phyloP scores from a whole-genome alignment of 2,329 filamentous ascomycete genomes.

The Ascochyta viciae-villosae region DNA sequence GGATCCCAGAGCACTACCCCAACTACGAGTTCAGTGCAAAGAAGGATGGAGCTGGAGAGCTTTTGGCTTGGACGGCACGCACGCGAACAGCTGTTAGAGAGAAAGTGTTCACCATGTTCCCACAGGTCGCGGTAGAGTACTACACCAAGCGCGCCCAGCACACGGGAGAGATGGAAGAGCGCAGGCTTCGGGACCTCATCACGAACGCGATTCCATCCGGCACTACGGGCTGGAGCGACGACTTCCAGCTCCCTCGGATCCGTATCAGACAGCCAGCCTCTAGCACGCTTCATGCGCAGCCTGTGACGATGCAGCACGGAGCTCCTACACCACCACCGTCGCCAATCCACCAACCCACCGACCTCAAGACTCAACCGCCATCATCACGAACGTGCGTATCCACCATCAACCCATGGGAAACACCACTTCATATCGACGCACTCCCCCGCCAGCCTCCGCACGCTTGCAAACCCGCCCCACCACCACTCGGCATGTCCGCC shows the following conservation, averaged over 20 bases:
- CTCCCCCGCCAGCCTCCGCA: conserved; percentile 24
- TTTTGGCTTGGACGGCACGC: conserved; percentile 28
- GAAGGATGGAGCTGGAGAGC: neutral
- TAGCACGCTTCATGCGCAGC: conserved; percentile 3
- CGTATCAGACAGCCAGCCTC: neutral
- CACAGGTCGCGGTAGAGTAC: conserved; percentile 22
- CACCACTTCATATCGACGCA: conserved; percentile 18
- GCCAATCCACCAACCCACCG: neutral
- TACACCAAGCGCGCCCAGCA: conserved; percentile 27
- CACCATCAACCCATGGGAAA: neutral
- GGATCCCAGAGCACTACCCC: conserved; percentile 30
- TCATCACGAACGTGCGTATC: neutral
- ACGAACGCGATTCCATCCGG: conserved; percentile 25
- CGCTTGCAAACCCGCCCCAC: conserved; percentile 19
- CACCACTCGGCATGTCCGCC: conserved; percentile 28
- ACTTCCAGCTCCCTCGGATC: conserved; percentile 18
- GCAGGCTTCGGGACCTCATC: conserved; percentile 23
- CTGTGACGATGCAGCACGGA: neutral
- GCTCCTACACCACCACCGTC: conserved; percentile 15
- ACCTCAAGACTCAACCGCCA: neutral
- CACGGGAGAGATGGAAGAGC: conserved; percentile 29
- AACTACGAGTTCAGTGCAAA: conserved; percentile 9
- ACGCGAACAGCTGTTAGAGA: conserved; percentile 24
- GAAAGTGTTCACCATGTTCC: conserved; percentile 34
- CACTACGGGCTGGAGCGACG: conserved; percentile 21